Base-by-base conservation (phyloP, 176 grass and related monocot species). In the Carex scoparia region DNA sequence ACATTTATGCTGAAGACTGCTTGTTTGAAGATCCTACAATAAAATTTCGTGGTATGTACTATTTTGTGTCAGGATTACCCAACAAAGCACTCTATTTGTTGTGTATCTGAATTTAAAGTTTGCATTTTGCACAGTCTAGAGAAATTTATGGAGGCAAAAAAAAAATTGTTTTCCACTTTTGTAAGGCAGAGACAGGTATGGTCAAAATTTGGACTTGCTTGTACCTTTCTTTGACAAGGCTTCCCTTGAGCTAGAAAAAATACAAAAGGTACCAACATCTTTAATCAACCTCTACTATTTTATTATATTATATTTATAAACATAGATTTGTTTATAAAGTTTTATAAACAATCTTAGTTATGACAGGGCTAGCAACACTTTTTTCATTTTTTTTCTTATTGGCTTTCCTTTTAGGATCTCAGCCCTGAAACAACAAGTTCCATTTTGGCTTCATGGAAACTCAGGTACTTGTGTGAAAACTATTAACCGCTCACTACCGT, bases 11-110 rank as follows among this genome's bases (percentile, higher is more conserved):
- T 5, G 88, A 94, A 77, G 89, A 94, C 82, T 98, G 95, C 78
- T 78, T 93, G 49, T 94, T 94, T 49, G 91, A 98, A 83, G 95
- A 98, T 84, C 95, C 95, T 13, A 98, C 95, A 18, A 98, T 98
- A 46, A 94, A 87, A 38, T 98, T 94, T 9, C 79, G 91, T 15
- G 89, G 95, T 94, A 81, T 88, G 57, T 35, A 42, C 15, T 11
- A 16, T n/a, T 66, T 64, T 75, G n/a, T 51, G 23, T 55, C 49
- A 55, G 11, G 48, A 3, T 4, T 55, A 23, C 5, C 12, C 2
- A 40, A n/a, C 10, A 61, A 63, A 55, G 23, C 31, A 78, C 7
- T 35, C 14, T 35, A 54, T 58, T 57, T 48, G 28, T 70, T 33
- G 56, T 11, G 6, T 69, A 16, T 70, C 71, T 35, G 40, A 62